Percentiles rank a stretch among this genome's conserved stretches.
phyloP scores from a whole-genome alignment of 441 rosid genomes.

The Syzygium malaccense region DNA sequence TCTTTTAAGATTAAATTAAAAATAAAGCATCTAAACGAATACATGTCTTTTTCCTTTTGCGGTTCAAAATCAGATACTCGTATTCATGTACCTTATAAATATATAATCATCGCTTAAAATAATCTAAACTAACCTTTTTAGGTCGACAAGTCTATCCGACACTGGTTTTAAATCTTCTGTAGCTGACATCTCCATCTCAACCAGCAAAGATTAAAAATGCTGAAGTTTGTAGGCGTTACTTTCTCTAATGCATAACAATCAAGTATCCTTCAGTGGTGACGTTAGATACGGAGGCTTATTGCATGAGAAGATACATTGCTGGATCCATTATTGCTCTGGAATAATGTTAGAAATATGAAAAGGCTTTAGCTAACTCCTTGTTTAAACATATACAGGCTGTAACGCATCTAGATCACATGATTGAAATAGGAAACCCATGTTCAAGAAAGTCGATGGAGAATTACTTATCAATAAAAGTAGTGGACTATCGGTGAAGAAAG shows the following conservation, averaged over 20 bases:
- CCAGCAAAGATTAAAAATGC: neutral
- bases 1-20: neutral
- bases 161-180: no score
- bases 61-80: neutral
- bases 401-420: neutral
- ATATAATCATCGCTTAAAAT: neutral
- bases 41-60: neutral
- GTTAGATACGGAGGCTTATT: slow-evolving; percentile 10
- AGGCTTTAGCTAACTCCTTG: neutral
- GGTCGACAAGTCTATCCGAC: neutral
- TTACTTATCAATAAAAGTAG: neutral
- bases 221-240: neutral
- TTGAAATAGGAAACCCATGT: neutral
- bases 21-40: neutral
- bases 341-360: neutral
- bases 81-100: neutral
- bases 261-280: neutral
- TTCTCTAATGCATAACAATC: neutral
- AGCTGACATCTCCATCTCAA: neutral
- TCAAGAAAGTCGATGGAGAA: neutral
- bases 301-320: neutral
- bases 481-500: neutral
- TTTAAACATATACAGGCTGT: neutral
- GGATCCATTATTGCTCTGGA: neutral
- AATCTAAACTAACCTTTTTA: neutral